These are phyloP conservation scores for Rehmannia glutinosa DNA, from an alignment of 257 asterid genomes.

Conservation along the genomic window DNA sequence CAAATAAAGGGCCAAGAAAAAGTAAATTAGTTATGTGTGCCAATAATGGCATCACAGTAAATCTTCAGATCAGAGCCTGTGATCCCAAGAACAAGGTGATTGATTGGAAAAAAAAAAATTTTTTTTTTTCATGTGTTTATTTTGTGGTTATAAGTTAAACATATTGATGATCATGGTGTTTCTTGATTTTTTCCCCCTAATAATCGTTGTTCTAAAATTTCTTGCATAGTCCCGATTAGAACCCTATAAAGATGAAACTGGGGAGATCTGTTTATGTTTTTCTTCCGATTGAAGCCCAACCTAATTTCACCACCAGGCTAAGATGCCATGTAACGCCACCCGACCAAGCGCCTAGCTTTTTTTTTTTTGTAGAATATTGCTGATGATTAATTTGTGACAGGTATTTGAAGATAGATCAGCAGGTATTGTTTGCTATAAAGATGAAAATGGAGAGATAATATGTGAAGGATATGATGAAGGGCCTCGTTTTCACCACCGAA, in stretches of 20 bases:
- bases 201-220: no score
- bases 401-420: conserved; percentile 51
- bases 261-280: no score
- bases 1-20: conserved; percentile 11
- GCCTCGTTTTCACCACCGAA: conserved; percentile 45
- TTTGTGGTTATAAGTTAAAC: neutral
- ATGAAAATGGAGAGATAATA: conserved; percentile 52
- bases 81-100: conserved; percentile 26
- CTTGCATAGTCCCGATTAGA: no score
- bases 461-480: conserved; percentile 77
- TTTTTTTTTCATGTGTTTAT: neutral
- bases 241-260: no score
- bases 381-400: conserved; percentile 22
- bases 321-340: no score
- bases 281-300: no score
- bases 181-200: neutral
- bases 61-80: conserved; percentile 31
- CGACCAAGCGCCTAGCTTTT: no score
- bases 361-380: neutral
- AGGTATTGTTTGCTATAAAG: conserved; percentile 59
- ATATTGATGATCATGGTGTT: neutral
- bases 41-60: conserved; percentile 25
- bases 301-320: no score
- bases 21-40: conserved; percentile 39
- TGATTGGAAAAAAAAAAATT: no score